These are phyloP conservation scores for Malania oleifera DNA, from an alignment of 164 flowering plant genomes.

Conservation along the genomic window DNA sequence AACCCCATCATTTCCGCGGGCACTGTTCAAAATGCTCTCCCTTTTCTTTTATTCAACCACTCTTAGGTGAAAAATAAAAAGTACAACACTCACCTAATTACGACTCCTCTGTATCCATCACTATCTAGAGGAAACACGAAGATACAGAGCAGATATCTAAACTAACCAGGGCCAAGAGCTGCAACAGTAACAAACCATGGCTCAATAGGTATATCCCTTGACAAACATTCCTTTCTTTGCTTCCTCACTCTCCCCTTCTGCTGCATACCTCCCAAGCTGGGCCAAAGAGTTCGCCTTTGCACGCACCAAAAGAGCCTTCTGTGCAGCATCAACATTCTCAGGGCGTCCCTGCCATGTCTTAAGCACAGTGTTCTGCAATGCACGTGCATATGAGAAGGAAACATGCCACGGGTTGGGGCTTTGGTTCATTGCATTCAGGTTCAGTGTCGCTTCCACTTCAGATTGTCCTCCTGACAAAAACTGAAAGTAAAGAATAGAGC, in stretches of 20 bases:
- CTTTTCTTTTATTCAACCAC: no score
- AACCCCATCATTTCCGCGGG: no score
- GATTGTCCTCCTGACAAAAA: conserved; percentile 96
- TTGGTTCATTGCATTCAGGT: conserved; percentile 93
- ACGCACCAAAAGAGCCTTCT: conserved; percentile 55
- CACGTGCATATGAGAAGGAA: conserved; percentile 88
- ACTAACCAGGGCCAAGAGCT: no score
- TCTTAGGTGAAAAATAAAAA: no score
- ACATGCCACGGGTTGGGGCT: conserved; percentile 89
- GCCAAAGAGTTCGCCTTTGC: conserved; percentile 94
- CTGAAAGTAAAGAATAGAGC: no score
- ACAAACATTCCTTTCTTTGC: conserved; percentile 80
- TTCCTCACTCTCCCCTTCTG: conserved; percentile 83
- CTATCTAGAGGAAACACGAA: no score
- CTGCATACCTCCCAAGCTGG: conserved; percentile 88
- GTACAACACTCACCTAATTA: no score
- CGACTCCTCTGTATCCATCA: no score
- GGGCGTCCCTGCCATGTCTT: conserved; percentile 91
- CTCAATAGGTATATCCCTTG: conserved; percentile 75
- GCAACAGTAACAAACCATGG: no score
- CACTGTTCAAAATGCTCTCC: no score
- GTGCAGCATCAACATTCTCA: conserved; percentile 80
- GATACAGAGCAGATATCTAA: no score
- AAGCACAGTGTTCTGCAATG: conserved; percentile 87
- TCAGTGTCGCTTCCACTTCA: conserved; percentile 86